Percentiles rank a stretch among this genome's conserved stretches.
phyloP scores from a whole-genome alignment of 306 rosid species.

The Vicia sativa region DNA sequence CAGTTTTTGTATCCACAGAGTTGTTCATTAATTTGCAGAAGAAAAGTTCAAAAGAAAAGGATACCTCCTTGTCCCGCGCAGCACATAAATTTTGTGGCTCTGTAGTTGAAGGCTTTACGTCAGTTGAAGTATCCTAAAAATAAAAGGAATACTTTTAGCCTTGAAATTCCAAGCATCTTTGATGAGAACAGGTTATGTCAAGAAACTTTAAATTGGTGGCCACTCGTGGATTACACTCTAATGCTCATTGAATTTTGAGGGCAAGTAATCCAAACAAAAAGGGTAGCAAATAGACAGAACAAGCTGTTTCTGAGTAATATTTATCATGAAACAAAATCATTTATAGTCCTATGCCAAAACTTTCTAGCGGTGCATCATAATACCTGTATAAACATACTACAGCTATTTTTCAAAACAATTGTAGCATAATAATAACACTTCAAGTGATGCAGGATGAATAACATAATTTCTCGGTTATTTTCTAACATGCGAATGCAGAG shows the following conservation, averaged over 20 bases:
- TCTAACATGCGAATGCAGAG: neutral
- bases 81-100: constrained; percentile 50
- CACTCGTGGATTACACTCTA: constrained; percentile 14
- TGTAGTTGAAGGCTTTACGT: constrained; percentile 53
- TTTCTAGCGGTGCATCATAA: constrained; percentile 4
- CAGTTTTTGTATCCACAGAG: constrained; percentile 6
- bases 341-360: neutral
- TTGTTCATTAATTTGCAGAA: neutral
- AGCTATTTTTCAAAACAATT: neutral
- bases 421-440: neutral
- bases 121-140: constrained; percentile 59
- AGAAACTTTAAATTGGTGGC: constrained; percentile 26
- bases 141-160: constrained; percentile 39
- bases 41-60: constrained; percentile 17
- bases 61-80: constrained; percentile 46
- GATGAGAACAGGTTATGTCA: constrained; percentile 17
- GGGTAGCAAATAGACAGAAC: neutral
- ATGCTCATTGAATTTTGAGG: constrained; percentile 1
- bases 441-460: neutral
- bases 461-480: neutral
- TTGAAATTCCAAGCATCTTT: constrained; percentile 28
- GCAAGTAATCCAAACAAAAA: constrained; percentile 9
- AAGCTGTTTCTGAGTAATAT: neutral
- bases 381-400: neutral
- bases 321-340: constrained; percentile 2